These are phyloP conservation scores for Gamarada debralockiae DNA, from an alignment of 495 filamentous ascomycete species.

Conservation along the genomic window DNA sequence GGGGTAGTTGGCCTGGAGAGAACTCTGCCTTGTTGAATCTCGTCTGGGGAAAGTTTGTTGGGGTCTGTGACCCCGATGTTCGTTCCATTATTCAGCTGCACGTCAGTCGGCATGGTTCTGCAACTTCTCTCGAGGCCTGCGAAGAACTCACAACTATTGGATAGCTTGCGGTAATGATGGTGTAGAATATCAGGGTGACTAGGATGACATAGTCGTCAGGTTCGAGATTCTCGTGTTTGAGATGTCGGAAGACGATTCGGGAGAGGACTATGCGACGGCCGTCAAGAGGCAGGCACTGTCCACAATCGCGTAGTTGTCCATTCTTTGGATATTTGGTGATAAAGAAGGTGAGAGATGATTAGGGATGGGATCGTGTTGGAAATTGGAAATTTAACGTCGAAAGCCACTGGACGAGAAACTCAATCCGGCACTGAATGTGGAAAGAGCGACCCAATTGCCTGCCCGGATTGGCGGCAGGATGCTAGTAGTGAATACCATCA, in stretches of 20 bases:
- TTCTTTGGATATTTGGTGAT: not conserved
- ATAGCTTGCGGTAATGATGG: not conserved
- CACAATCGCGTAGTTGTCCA: not conserved
- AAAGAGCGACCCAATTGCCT: too few species aligned
- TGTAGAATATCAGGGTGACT: conserved; percentile 2
- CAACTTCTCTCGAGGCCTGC: not conserved
- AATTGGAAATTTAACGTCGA: too few species aligned
- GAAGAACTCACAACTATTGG: conserved; percentile 3
- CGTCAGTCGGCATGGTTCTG: not conserved
- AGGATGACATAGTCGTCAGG: conserved; percentile 15
- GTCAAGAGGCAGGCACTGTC: conserved; percentile 7
- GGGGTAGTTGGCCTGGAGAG: not conserved
- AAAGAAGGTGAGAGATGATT: not conserved
- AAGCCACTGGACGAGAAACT: too few species aligned
- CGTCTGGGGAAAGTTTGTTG: not conserved
- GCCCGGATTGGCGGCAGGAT: too few species aligned
- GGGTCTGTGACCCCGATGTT: not conserved
- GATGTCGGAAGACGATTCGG: conserved; percentile 8
- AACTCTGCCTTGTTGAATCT: conserved; percentile 2
- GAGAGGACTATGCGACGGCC: conserved; percentile 7
- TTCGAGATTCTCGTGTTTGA: conserved; percentile 14
- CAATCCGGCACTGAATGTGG: too few species aligned
- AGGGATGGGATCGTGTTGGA: too few species aligned
- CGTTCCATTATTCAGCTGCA: conserved; percentile 12
- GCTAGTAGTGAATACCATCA: too few species aligned